phyloP scores from a whole-genome alignment of 116 monocot species.

The Trichopus zeylanicus region DNA sequence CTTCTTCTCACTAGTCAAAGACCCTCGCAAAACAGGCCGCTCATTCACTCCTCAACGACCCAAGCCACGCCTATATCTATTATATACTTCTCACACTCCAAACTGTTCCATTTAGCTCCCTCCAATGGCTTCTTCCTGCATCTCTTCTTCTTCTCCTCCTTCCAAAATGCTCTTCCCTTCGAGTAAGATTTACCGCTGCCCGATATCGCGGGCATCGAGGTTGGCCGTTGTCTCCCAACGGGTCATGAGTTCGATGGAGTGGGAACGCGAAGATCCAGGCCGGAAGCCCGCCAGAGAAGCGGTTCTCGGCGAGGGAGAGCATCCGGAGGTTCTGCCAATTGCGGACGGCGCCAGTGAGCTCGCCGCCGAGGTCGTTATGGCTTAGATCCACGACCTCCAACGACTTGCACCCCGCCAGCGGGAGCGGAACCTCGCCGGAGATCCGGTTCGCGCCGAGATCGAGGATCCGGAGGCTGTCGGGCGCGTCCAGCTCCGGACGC shows the following conservation, averaged over 20 bases:
- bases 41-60: too few species aligned
- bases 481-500: conserved; percentile 73
- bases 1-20: too few species aligned
- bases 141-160: too few species aligned
- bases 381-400: conserved; percentile 68
- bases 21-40: too few species aligned
- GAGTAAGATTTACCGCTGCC: too few species aligned
- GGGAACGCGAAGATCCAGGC: conserved; percentile 85
- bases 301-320: conserved; percentile 55
- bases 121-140: too few species aligned
- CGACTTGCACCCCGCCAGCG: conserved; percentile 79
- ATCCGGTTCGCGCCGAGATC: conserved; percentile 51
- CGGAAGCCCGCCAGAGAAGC: conserved; percentile 54
- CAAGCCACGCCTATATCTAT: too few species aligned
- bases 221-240: too few species aligned
- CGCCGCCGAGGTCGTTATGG: conserved; percentile 52
- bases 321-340: conserved; percentile 67
- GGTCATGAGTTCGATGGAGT: conserved; percentile 46
- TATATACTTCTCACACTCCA: too few species aligned
- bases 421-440: conserved; percentile 87
- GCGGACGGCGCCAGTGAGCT: conserved; percentile 67
- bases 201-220: too few species aligned
- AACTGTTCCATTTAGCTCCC: too few species aligned
- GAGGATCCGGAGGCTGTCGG: conserved; percentile 69
- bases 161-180: too few species aligned